phyloP scores from a whole-genome alignment of 176 grass and related monocot genomes.

The Sorghum bicolor region DNA sequence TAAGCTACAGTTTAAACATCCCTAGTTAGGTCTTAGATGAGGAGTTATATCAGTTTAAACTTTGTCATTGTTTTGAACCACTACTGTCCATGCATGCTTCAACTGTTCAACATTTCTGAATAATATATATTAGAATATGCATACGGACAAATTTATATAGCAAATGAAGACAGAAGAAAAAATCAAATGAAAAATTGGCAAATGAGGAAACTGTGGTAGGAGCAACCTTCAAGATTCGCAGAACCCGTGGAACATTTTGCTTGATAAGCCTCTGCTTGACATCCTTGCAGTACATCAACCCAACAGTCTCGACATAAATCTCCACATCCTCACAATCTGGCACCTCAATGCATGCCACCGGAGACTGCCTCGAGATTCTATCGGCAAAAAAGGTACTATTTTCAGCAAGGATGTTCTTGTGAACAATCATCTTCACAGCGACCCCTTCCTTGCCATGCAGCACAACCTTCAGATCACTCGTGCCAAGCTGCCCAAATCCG shows the following conservation, averaged over 20 bases:
- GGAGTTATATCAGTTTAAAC: not conserved
- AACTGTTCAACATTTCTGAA: not conserved
- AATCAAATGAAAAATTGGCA: not conserved
- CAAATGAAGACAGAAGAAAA: not conserved
- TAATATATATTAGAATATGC: not conserved
- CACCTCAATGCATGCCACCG: conserved; percentile 59
- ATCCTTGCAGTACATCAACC: conserved; percentile 92
- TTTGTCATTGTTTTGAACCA: not conserved
- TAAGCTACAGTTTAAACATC: not conserved
- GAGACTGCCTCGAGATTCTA: conserved; percentile 62
- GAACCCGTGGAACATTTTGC: conserved; percentile 73
- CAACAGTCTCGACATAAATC: conserved; percentile 77
- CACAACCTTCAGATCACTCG: conserved; percentile 72
- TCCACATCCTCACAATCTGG: conserved; percentile 85
- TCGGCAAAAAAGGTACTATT: conserved; percentile 65
- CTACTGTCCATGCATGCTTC: not conserved
- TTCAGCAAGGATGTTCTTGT: conserved; percentile 66
- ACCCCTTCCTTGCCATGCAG: conserved; percentile 67
- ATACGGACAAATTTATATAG: not conserved
- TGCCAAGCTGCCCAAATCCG: conserved; percentile 59
- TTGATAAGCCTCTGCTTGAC: conserved; percentile 76
- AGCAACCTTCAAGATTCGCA: conserved; percentile 79
- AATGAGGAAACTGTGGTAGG: not conserved
- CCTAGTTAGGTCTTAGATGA: not conserved
- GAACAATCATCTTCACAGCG: conserved; percentile 74